Percentiles rank a stretch among this genome's conserved stretches.
phyloP scores from a whole-genome alignment of 495 filamentous ascomycete species.

The Usnea hakonensis region DNA sequence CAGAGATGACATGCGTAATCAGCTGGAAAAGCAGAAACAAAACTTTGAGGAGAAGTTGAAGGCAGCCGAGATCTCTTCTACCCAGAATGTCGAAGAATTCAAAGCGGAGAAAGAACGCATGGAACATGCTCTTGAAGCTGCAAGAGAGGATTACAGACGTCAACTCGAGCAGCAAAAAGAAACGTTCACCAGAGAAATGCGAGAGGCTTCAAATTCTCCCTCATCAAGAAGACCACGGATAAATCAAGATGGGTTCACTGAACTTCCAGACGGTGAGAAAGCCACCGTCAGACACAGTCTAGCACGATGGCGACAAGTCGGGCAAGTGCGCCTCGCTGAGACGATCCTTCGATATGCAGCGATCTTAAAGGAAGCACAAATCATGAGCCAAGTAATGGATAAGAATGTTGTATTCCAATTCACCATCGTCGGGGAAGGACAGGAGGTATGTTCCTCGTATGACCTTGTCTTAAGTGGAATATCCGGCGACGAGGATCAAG shows the following conservation, averaged over 20 bases:
- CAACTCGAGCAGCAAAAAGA: constrained; percentile 68
- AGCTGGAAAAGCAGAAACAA: constrained; percentile 80
- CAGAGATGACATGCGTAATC: constrained; percentile 78
- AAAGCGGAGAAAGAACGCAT: constrained; percentile 77
- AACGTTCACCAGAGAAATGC: constrained; percentile 63
- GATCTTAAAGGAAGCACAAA: constrained; percentile 86
- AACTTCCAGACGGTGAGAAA: constrained; percentile 61
- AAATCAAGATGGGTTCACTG: constrained; percentile 45
- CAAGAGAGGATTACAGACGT: constrained; percentile 80
- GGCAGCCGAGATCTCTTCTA: constrained; percentile 61
- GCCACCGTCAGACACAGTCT: constrained; percentile 57
- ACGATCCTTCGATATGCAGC: constrained; percentile 79
- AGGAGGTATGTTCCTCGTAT: constrained; percentile 84
- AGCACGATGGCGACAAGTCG: constrained; percentile 72
- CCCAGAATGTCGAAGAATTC: constrained; percentile 75
- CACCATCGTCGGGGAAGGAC: constrained; percentile 79
- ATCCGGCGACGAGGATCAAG: constrained; percentile 76
- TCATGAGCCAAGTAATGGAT: constrained; percentile 96
- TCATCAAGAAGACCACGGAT: constrained; percentile 35
- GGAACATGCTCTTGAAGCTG: constrained; percentile 69
- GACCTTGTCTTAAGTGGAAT: constrained; percentile 93
- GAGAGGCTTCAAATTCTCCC: constrained; percentile 49
- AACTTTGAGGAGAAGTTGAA: constrained; percentile 77
- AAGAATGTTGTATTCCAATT: constrained; percentile 95
- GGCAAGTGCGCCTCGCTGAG: constrained; percentile 93